These are phyloP conservation scores for Dictyostelium discoideum DNA, from an alignment of 78 protist genomes.

Conservation along the genomic window DNA sequence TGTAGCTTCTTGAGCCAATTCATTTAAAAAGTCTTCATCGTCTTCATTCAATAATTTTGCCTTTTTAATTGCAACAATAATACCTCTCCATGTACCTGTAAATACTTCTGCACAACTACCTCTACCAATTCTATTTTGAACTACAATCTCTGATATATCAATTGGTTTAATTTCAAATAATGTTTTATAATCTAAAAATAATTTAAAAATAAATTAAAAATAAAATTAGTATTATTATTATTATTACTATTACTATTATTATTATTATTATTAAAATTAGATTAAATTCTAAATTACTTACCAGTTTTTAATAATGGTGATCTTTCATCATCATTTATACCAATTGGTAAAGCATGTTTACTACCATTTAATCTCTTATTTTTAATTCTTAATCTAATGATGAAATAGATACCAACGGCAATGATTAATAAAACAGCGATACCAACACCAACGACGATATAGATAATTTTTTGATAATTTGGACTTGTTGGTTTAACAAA, in stretches of 20 bases:
- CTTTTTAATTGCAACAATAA: conserved; percentile 82
- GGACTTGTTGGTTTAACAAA: neutral
- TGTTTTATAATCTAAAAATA: conserved; percentile 41
- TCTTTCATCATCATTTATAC: neutral
- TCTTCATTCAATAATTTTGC: conserved; percentile 58
- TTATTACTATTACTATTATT: neutral
- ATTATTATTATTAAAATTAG: neutral
- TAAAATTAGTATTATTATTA: neutral
- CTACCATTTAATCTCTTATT: conserved; percentile 1
- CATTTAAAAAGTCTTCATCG: conserved; percentile 67
- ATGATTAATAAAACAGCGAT: neutral
- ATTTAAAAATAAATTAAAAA: neutral
- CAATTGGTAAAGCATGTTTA: conserved; percentile 4
- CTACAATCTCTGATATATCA: conserved; percentile 57
- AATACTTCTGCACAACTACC: conserved; percentile 87
- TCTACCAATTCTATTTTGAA: conserved; percentile 74
- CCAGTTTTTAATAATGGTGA: conserved; percentile 37
- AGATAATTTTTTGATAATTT: neutral
- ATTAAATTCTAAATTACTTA: neutral
- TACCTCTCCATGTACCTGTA: conserved; percentile 85
- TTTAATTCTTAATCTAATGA: neutral
- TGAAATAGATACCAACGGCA: neutral
- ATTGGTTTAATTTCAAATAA: conserved; percentile 76
- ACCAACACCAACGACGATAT: neutral
- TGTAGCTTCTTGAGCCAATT: conserved; percentile 75